A percentile compares a stretch with the other conserved stretches of the same genome.
phyloP scores from a whole-genome alignment of 495 filamentous ascomycete species.

The Aspergillus heteromorphus region DNA sequence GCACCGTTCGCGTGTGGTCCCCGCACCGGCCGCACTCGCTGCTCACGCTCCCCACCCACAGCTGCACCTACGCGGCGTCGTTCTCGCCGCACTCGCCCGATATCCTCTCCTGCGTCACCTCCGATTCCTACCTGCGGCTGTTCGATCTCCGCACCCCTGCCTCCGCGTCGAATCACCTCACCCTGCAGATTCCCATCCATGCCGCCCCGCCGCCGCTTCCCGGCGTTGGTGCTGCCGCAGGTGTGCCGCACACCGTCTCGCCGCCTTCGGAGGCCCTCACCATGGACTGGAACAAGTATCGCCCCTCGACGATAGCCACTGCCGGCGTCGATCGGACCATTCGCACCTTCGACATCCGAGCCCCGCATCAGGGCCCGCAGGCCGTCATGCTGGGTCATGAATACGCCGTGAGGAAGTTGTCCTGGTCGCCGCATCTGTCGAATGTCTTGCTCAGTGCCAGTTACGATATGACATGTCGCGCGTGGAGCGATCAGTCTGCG shows the following conservation, averaged over 20 bases:
- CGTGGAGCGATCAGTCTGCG: constrained; percentile 70
- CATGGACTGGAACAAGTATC: constrained; percentile 99
- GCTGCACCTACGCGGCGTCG: constrained; percentile 81
- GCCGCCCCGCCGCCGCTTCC: constrained; percentile 42
- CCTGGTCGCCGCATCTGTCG: constrained; percentile 87
- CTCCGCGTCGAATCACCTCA: constrained; percentile 76
- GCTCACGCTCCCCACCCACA: constrained; percentile 77
- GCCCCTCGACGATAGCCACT: constrained; percentile 71
- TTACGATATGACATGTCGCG: constrained; percentile 95
- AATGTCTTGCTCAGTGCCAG: constrained; percentile 82
- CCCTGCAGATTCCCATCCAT: constrained; percentile 72
- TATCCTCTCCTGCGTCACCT: constrained; percentile 74
- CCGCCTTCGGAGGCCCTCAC: constrained; percentile 77
- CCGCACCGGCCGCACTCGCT: constrained; percentile 67
- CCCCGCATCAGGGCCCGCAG: constrained; percentile 62
- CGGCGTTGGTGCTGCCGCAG: too few relatives aligned
- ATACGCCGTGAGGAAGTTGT: constrained; percentile 77
- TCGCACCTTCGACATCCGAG: constrained; percentile 82
- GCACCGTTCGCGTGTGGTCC: constrained; percentile 87
- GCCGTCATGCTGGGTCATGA: constrained; percentile 75
- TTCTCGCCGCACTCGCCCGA: constrained; percentile 77
- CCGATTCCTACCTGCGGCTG: constrained; percentile 78
- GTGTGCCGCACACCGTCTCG: constrained; percentile 24
- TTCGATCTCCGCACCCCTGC: constrained; percentile 86
- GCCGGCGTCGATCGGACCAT: constrained; percentile 86